Evolutionary conservation across 2,329 filamentous ascomycete genomes (phyloP).

Genomic region (Diaporthe velutina): DNA sequence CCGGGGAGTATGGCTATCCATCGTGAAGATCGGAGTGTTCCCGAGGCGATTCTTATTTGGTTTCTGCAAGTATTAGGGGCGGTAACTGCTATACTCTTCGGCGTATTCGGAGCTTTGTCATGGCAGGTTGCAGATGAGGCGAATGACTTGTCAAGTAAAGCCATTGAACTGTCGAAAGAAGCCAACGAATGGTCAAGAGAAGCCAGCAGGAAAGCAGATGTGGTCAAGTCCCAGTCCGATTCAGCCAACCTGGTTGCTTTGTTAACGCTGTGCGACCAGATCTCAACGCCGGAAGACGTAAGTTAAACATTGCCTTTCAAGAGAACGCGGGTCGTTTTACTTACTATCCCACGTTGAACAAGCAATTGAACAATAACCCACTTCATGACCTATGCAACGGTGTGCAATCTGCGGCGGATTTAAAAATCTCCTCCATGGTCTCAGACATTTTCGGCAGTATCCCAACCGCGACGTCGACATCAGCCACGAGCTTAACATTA

Average conservation of each 20-base stretch:
- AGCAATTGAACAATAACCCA: not conserved
- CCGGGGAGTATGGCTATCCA: too few species aligned
- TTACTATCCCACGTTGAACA: not conserved
- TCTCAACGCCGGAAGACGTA: not conserved
- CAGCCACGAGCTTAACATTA: not conserved
- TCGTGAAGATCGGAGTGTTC: not conserved
- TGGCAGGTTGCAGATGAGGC: constrained; percentile 18
- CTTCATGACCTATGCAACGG: not conserved
- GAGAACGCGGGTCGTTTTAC: too few species aligned
- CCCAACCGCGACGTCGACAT: not conserved
- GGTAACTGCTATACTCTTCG: constrained; percentile 26
- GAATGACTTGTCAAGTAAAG: not conserved
- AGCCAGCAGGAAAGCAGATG: too few species aligned
- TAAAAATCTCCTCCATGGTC: not conserved
- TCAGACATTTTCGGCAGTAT: too few species aligned
- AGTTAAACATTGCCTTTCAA: not conserved
- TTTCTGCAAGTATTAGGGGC: constrained; percentile 22
- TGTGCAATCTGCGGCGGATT: not conserved
- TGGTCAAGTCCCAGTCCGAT: not conserved
- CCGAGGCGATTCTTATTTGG: constrained; percentile 21
- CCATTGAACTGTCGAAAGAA: too few species aligned
- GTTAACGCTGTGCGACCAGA: constrained; percentile 4
- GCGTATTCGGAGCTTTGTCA: constrained; percentile 14
- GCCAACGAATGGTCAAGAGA: too few species aligned
- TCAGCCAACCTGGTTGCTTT: constrained; percentile 20